Percentiles rank a stretch among this genome's conserved stretches.
phyloP scores from a whole-genome alignment of 1,139 yeast genomes.

The Meyerozyma elateridarum region DNA sequence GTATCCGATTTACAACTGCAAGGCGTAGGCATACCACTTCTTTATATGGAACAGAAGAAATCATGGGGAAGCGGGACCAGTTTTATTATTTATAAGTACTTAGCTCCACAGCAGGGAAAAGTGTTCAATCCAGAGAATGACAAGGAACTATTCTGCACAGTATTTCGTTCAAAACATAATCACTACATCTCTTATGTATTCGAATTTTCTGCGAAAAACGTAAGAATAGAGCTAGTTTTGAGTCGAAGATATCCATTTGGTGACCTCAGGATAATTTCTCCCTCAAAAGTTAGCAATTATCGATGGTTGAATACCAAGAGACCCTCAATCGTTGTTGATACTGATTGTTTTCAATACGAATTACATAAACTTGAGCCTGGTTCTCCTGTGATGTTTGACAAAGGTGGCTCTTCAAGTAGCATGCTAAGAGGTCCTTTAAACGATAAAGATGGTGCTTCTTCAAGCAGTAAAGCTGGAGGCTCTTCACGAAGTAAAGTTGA shows the following conservation, averaged over 20 bases:
- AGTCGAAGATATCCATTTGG: conserved; percentile 1
- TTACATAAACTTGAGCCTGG: neutral
- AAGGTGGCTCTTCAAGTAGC: too few relatives aligned
- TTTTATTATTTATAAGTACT: neutral
- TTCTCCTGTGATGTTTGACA: neutral
- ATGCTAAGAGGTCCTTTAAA: too few relatives aligned
- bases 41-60: neutral
- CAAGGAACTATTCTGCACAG: neutral
- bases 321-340: too few relatives aligned
- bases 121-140: neutral
- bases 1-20: neutral
- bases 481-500: too few relatives aligned
- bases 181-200: conserved; percentile 1
- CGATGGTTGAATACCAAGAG: conserved; percentile 1
- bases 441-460: too few relatives aligned
- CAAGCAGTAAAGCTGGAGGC: too few relatives aligned
- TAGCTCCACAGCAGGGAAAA: neutral
- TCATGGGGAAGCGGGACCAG: neutral
- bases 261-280: too few relatives aligned
- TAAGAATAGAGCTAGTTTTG: neutral
- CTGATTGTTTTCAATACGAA: neutral
- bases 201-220: neutral
- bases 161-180: too few relatives aligned
- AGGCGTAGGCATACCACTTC: conserved; percentile 1
- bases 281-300: too few relatives aligned